Evolutionary conservation across 441 rosid species (phyloP), one percentile per base, ranked within the genome.

Genomic region (Raphanus hybrid): DNA sequence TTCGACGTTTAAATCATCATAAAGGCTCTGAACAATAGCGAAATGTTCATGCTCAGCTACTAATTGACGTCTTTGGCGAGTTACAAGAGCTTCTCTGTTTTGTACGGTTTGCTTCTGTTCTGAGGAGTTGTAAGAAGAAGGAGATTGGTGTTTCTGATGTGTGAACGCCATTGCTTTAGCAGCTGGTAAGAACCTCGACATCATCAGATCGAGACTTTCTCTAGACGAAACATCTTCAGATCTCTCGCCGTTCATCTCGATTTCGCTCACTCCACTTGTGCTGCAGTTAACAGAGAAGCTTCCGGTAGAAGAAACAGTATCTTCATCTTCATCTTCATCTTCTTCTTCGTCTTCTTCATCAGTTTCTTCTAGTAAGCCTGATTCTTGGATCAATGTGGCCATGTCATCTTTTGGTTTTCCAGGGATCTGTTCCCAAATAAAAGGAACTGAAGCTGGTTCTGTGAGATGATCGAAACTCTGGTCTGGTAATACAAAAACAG

Each of bases 151-250:
- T 64, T 79, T 79, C 34, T 69, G 54, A 74, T 84, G 82, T 77
- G 84, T 85, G 74, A 87, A 73, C 66, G 98, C 85, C 99, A 92
- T 89, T 57, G 99, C 99, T 91, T 87, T 89, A 59, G 99, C 96
- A 39, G 99, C 99, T n/a, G 99, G 98, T 78, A 92, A 87, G 90
- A 95, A 95, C 39, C 99, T 94, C 10, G 84, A 87, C 98, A 93
- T 85, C 96, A 95, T 92, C 77, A 95, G 89, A 78, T 95, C 96
- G 16, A 85, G 86, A 57, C 89, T 84, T 64, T 82, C 88, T 34
- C 73, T 83, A 74, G 81, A 83, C 3, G 86, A 18, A 2, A 0
- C 85, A 37, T 89, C 81, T 43, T 78, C 65, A 16, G 73, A 60
- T 60, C 1, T 58, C 29, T 45, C 57, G 41, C 68, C 73, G 26